phyloP scores from a whole-genome alignment of 345 rosid species.

The Laguncularia racemosa region DNA sequence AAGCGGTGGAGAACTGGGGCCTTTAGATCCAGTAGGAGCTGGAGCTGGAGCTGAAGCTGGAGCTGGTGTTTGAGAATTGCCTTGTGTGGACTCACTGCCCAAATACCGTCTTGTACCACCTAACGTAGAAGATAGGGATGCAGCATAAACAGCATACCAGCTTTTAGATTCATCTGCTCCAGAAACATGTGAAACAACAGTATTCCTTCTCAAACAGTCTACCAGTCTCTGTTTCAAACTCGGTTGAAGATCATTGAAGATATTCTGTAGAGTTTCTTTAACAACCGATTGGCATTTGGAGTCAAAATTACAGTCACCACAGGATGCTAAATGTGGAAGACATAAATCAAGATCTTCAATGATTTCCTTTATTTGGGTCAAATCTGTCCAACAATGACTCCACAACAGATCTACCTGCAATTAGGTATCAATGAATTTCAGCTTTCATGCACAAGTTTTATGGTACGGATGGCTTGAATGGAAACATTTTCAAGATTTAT shows the following conservation, averaged over 20 bases:
- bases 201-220: slow-evolving; percentile 48
- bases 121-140: slow-evolving; percentile 22
- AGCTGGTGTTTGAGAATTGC: slow-evolving; percentile 23
- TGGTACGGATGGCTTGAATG: too few species aligned
- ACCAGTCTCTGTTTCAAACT: slow-evolving; percentile 37
- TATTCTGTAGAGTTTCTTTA: slow-evolving; percentile 32
- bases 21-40: slow-evolving; percentile 1
- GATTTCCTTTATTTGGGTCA: slow-evolving; percentile 41
- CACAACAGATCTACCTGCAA: slow-evolving; percentile 57
- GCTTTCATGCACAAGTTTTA: not conserved
- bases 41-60: slow-evolving; percentile 18
- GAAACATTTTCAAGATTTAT: too few species aligned
- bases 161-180: slow-evolving; percentile 31
- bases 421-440: slow-evolving; percentile 7
- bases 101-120: slow-evolving; percentile 31
- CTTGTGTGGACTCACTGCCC: slow-evolving; percentile 25
- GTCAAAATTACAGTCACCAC: slow-evolving; percentile 8
- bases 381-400: slow-evolving; percentile 53
- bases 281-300: slow-evolving; percentile 18
- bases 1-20: slow-evolving; percentile 1
- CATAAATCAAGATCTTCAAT: slow-evolving; percentile 35
- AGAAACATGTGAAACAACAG: slow-evolving; percentile 20
- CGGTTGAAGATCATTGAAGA: slow-evolving; percentile 32
- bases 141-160: slow-evolving; percentile 21
- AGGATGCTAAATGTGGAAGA: slow-evolving; percentile 26